Conservation (phyloP, 148 eudicot species). For the Persicaria maculosa region DNA sequence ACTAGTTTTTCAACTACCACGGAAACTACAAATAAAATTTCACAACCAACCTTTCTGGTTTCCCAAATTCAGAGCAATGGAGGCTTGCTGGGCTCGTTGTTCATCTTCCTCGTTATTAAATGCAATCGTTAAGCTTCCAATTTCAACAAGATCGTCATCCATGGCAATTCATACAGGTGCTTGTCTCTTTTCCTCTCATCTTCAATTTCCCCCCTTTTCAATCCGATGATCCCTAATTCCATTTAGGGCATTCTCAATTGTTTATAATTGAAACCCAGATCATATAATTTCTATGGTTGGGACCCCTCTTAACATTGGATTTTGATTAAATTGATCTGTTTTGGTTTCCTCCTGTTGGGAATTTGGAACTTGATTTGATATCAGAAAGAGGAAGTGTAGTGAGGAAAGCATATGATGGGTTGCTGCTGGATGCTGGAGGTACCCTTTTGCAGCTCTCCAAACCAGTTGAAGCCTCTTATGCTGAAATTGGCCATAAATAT, state of each 20-base stretch:
- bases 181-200: not conserved
- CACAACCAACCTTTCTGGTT: not conserved
- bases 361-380: not conserved
- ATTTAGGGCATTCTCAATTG: not conserved
- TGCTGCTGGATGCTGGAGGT: constrained; percentile 94
- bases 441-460: constrained; percentile 79
- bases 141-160: constrained; percentile 23
- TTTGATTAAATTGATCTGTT: not conserved
- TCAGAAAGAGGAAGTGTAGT: constrained; percentile 10
- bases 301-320: too few species aligned
- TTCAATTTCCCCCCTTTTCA: not conserved
- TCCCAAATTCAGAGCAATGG: not conserved
- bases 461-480: constrained; percentile 81
- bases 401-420: constrained; percentile 66
- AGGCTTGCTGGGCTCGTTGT: constrained; percentile 7
- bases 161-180: constrained; percentile 37
- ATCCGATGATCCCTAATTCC: not conserved
- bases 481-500: constrained; percentile 62
- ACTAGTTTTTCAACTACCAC: too few species aligned
- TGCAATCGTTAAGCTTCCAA: not conserved
- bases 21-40: too few species aligned
- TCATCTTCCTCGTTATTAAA: constrained; percentile 6
- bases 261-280: not conserved
- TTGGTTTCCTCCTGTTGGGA: not conserved
- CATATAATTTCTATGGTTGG: not conserved